Conservation (phyloP, 2,329 filamentous ascomycete species). For the Seiridium cupressi region DNA sequence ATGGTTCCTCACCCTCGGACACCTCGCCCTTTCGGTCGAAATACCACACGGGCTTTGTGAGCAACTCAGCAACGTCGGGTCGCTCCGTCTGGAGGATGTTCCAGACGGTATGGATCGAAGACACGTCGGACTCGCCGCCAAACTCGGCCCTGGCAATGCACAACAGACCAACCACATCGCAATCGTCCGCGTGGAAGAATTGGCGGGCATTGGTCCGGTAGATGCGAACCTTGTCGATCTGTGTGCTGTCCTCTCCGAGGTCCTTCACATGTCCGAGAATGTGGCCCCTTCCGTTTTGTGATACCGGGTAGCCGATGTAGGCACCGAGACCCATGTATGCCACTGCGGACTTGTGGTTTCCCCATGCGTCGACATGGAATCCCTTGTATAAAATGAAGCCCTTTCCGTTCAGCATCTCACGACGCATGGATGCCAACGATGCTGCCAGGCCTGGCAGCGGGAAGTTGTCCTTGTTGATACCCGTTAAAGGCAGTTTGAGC, state of each 20-base stretch:
- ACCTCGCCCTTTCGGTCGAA: constrained; percentile 89
- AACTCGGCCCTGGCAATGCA: constrained; percentile 77
- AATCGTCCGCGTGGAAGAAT: constrained; percentile 84
- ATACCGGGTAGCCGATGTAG: constrained; percentile 84
- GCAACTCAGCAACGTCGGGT: constrained; percentile 73
- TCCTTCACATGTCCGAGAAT: constrained; percentile 90
- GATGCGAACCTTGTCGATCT: constrained; percentile 86
- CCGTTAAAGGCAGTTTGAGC: constrained; percentile 60
- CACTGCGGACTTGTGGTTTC: constrained; percentile 74
- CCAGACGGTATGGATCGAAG: constrained; percentile 77
- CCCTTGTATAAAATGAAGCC: constrained; percentile 90
- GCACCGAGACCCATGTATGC: constrained; percentile 90
- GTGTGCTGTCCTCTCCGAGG: constrained; percentile 74
- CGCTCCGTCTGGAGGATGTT: constrained; percentile 73
- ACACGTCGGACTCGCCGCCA: constrained; percentile 81
- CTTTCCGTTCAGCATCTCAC: constrained; percentile 76
- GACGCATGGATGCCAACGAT: constrained; percentile 54
- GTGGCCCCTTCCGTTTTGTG: constrained; percentile 77
- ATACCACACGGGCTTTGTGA: constrained; percentile 83
- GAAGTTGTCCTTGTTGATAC: constrained; percentile 60
- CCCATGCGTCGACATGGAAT: constrained; percentile 75
- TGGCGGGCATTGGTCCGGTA: constrained; percentile 84
- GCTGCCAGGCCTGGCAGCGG: constrained; percentile 53
- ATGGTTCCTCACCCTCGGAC: constrained; percentile 71
- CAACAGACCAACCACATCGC: constrained; percentile 78